Evolutionary conservation across 139 green algal genomes (phyloP).

Genomic region (Volvox reticuliferus): DNA sequence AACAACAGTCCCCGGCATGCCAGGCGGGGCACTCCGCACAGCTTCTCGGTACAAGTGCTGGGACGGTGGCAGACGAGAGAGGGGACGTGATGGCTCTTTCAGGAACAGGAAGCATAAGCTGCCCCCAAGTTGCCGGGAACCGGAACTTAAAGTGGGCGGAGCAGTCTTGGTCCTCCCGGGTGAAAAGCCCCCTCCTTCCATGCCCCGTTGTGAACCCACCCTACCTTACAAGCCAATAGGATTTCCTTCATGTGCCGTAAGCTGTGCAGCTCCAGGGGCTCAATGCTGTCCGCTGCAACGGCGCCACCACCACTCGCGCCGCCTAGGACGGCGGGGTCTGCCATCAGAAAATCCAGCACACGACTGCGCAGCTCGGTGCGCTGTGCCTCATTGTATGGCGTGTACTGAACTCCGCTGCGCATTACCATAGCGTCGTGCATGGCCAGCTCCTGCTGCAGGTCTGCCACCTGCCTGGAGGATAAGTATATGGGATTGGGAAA

Average conservation of each 20-base stretch:
- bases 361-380: constrained; percentile 36
- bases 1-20: too few relatives aligned
- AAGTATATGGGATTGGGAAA: neutral
- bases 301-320: neutral
- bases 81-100: too few relatives aligned
- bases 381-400: constrained; percentile 54
- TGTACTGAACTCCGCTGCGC: constrained; percentile 48
- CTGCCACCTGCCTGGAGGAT: constrained; percentile 60
- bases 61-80: too few relatives aligned
- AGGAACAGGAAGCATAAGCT: too few relatives aligned
- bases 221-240: constrained; percentile 46
- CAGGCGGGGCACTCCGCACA: neutral
- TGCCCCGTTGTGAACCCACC: neutral
- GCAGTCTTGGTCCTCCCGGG: too few relatives aligned
- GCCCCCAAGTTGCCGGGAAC: too few relatives aligned
- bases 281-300: constrained; percentile 30
- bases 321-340: neutral
- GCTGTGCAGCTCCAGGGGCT: constrained; percentile 58
- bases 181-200: too few relatives aligned
- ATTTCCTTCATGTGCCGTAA: constrained; percentile 61
- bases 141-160: too few relatives aligned
- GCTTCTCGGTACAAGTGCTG: constrained; percentile 7
- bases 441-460: constrained; percentile 70
- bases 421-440: constrained; percentile 66
- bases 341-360: constrained; percentile 51